Evolutionary conservation across 345 rosid species (phyloP), one percentile per base, ranked within the genome.

Genomic region (Lepidium sativum): DNA sequence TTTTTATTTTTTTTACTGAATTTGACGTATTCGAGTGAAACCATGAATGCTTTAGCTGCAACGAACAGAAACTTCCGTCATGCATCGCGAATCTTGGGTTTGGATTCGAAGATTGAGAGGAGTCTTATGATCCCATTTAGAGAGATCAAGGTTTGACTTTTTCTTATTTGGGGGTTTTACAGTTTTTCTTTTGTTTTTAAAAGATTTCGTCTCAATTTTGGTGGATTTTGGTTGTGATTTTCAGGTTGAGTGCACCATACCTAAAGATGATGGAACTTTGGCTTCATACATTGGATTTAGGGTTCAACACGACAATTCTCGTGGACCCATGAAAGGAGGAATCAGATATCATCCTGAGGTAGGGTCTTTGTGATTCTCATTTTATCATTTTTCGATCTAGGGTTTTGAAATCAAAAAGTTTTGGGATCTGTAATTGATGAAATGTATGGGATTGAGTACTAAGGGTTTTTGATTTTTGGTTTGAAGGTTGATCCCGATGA

Each of bases 301-400:
- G 80, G 95, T 95, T 18, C 99, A 95, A 53, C 96, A 95, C 63
- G 99, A 95, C 72, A 91, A 95, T 79, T 78, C 99, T 49, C 96
- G 99, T 52, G 99, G 99, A 10, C 98, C 98, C 77, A 95, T 95
- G 99, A 95, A 95, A 74, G 98, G 99, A 31, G 99, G 99, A 23
- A 95, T 95, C 83, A 84, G 99, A 86, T 95, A 85, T 68, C 99
- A 95, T 76, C 99, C 87, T 39, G 98, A 95, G 99, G 99, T 91
- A n/a, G 2, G 9, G 6, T 14, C 18, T 43, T 25, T 27, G 31
- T 27, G 0, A 4, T 27, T 4, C 7, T 27, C 31, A 27, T 27
- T 27, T 27, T 7, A 27, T 27, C 31, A 6, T 27, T 6, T 59
- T 4, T 51, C 10, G 58, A 57, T 69, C 59, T 58, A 67, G 25